A percentile compares a stretch with the other conserved stretches of the same genome.
Evolutionary conservation across 371 early-diverging fungal genomes (phyloP).

Genomic region (Blakeslea trispora): DNA sequence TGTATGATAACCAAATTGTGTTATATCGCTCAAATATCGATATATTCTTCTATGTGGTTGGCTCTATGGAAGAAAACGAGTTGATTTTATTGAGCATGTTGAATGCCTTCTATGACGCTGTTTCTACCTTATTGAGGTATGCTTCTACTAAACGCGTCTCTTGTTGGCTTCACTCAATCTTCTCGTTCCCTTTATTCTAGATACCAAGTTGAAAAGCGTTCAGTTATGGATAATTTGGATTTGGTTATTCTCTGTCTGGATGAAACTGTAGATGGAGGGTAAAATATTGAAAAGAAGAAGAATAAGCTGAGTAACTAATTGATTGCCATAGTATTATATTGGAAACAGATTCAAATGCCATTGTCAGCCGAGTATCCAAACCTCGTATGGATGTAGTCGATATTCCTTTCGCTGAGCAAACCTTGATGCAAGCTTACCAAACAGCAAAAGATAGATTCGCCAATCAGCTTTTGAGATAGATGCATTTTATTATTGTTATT

Average conservation of each 20-base stretch:
- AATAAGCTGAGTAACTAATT: not conserved
- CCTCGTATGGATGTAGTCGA: constrained; percentile 77
- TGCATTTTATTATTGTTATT: not conserved
- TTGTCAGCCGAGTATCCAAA: constrained; percentile 91
- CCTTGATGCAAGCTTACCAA: constrained; percentile 87
- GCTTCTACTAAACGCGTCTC: not conserved
- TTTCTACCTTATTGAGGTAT: constrained; percentile 82
- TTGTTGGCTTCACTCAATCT: not conserved
- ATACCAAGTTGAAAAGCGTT: constrained; percentile 90
- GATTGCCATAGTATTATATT: constrained; percentile 66
- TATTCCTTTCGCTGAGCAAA: constrained; percentile 90
- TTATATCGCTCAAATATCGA: constrained; percentile 85
- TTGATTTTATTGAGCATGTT: constrained; percentile 79
- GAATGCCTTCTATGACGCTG: constrained; percentile 83
- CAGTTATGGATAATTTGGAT: constrained; percentile 90
- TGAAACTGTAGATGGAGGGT: constrained; percentile 97
- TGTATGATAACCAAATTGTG: constrained; percentile 90
- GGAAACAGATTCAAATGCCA: constrained; percentile 88
- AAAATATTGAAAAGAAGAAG: constrained; percentile 16
- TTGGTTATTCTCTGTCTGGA: constrained; percentile 89
- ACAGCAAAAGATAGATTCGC: constrained; percentile 89
- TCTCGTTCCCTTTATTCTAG: constrained; percentile 33
- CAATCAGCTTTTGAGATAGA: constrained; percentile 70
- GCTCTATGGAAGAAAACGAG: constrained; percentile 93
- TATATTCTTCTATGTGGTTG: constrained; percentile 90